These are phyloP conservation scores for Aspergillus mulundensis DNA, from an alignment of 495 filamentous ascomycete species.

Conservation along the genomic window DNA sequence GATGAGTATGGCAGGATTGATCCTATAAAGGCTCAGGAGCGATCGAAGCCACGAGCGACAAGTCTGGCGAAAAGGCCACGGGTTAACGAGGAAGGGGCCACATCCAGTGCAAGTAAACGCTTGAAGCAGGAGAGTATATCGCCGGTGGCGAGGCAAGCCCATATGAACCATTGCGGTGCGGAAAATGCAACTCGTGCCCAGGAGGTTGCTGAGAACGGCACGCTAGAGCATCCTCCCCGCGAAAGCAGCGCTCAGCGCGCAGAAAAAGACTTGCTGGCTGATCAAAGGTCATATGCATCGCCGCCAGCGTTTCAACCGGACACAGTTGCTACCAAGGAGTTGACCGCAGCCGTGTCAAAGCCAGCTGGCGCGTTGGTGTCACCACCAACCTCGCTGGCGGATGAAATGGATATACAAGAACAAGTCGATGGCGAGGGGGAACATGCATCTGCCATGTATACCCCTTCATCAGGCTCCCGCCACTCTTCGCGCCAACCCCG, in stretches of 20 bases:
- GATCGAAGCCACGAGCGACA: conserved; percentile 53
- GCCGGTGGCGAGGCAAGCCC: conserved; percentile 23
- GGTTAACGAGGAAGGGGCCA: conserved; percentile 32
- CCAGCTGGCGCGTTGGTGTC: conserved; percentile 46
- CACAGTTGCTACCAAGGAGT: conserved; percentile 30
- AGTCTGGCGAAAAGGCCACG: conserved; percentile 46
- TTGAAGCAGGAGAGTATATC: conserved; percentile 41
- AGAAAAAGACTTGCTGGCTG: conserved; percentile 19
- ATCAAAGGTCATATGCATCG: conserved; percentile 34
- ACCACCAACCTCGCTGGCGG: conserved; percentile 48
- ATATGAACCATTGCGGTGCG: conserved; percentile 18
- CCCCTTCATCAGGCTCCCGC: conserved; percentile 46
- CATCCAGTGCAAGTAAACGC: conserved; percentile 27
- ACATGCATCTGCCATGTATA: conserved; percentile 29
- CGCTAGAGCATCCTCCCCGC: not conserved
- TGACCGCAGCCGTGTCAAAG: conserved; percentile 29
- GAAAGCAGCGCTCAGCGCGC: conserved; percentile 16
- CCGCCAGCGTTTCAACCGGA: conserved; percentile 37
- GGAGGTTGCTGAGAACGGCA: conserved; percentile 7
- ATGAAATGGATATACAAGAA: conserved; percentile 42
- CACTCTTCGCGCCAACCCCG: conserved; percentile 50
- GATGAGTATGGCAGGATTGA: conserved; percentile 62
- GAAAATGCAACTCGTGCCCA: conserved; percentile 13
- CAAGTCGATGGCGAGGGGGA: conserved; percentile 39
- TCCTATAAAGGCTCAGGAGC: conserved; percentile 57